phyloP scores from a whole-genome alignment of 441 rosid genomes.

The Brassica hybrid region DNA sequence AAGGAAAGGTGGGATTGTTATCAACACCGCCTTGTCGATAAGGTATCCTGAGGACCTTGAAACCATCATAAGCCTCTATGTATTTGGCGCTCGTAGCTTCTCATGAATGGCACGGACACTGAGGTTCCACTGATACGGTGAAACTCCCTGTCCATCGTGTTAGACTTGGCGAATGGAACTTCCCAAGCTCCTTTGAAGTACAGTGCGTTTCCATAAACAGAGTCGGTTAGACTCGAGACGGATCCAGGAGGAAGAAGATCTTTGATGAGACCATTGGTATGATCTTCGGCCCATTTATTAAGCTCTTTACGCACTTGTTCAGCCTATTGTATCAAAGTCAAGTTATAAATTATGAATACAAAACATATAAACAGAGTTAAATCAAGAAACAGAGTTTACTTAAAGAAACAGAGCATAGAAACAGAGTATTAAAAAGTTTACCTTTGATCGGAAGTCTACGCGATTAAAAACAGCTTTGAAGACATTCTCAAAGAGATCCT shows the following conservation, averaged over 20 bases:
- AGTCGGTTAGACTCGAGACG: background rate
- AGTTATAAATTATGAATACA: no score
- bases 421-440: background rate
- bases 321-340: background rate
- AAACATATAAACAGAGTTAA: background rate
- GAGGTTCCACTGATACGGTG: background rate
- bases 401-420: background rate
- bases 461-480: background rate
- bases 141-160: background rate
- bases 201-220: background rate
- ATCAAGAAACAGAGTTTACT: background rate
- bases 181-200: background rate
- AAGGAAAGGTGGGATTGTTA: no score
- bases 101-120: background rate
- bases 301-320: background rate
- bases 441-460: background rate
- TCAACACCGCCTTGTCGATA: background rate
- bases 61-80: background rate
- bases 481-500: background rate
- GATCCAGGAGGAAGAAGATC: background rate
- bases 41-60: constrained; percentile 7
- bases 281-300: background rate
- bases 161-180: background rate
- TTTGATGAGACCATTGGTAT: background rate
- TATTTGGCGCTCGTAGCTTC: background rate